Conservation (phyloP, 257 asterid species). For the Eustoma russellianum region DNA sequence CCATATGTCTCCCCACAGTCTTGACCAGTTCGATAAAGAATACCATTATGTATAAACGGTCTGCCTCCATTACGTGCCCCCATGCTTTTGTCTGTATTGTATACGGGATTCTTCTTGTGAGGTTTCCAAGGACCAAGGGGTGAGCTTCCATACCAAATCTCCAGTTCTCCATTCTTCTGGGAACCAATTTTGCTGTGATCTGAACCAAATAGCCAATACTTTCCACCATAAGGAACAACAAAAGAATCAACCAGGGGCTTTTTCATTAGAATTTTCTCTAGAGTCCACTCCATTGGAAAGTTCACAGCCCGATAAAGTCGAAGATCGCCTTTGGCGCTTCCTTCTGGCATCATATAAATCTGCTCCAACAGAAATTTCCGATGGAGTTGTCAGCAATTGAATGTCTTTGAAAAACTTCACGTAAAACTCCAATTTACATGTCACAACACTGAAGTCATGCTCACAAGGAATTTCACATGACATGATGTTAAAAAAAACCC, state of each 20-base stretch:
- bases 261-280: conserved; percentile 52
- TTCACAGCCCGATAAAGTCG: conserved; percentile 78
- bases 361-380: conserved; percentile 10
- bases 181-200: conserved; percentile 77
- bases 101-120: conserved; percentile 71
- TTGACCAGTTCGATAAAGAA: conserved; percentile 80
- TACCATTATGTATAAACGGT: conserved; percentile 57
- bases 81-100: conserved; percentile 60
- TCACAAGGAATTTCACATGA: too few relatives aligned
- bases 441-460: too few relatives aligned
- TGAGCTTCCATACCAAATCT: conserved; percentile 74
- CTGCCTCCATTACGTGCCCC: conserved; percentile 98
- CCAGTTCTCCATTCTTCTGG: conserved; percentile 71
- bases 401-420: too few relatives aligned
- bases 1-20: conserved; percentile 91
- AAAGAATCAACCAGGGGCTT: conserved; percentile 77
- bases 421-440: too few relatives aligned
- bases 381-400: neutral
- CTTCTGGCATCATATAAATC: conserved; percentile 98
- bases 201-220: conserved; percentile 89
- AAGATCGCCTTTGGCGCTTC: conserved; percentile 80
- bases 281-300: conserved; percentile 77
- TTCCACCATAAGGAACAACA: conserved; percentile 56
- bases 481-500: too few relatives aligned
- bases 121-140: conserved; percentile 94